Conservation (phyloP, 2,329 filamentous ascomycete species). For the Drechslerella dactyloides region DNA sequence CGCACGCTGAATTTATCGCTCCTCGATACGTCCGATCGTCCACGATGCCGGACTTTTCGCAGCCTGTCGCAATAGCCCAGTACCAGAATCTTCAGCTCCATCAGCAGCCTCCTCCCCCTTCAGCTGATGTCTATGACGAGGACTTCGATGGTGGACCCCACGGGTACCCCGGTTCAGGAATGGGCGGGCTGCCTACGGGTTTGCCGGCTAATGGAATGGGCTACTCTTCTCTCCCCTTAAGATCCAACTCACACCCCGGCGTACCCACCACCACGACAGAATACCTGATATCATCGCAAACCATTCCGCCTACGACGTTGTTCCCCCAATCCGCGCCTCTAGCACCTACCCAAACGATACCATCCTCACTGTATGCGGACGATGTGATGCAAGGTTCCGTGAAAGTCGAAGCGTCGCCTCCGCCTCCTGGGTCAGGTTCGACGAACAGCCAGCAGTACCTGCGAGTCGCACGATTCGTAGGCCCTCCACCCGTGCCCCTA, state of each 20-base stretch:
- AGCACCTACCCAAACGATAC: slow-evolving; percentile 41
- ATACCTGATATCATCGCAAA: slow-evolving; percentile 49
- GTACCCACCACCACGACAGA: slow-evolving; percentile 41
- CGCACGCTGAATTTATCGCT: slow-evolving; percentile 24
- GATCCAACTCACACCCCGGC: slow-evolving; percentile 49
- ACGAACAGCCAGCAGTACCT: slow-evolving; percentile 51
- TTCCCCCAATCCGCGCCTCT: slow-evolving; percentile 43
- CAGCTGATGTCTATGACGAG: slow-evolving; percentile 47
- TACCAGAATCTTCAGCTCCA: slow-evolving; percentile 50
- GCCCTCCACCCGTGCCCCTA: slow-evolving; percentile 56
- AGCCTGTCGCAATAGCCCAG: slow-evolving; percentile 49
- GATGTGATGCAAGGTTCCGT: slow-evolving; percentile 48
- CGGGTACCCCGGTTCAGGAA: slow-evolving; percentile 48
- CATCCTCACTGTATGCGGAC: slow-evolving; percentile 44
- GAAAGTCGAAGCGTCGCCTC: slow-evolving; percentile 46
- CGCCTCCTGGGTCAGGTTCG: slow-evolving; percentile 27
- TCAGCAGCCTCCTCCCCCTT: slow-evolving; percentile 47
- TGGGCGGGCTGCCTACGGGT: slow-evolving; percentile 47
- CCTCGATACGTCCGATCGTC: slow-evolving; percentile 27
- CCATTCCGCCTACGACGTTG: slow-evolving; percentile 37
- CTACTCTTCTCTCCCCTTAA: slow-evolving; percentile 49
- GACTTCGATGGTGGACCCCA: slow-evolving; percentile 45
- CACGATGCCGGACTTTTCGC: slow-evolving; percentile 46
- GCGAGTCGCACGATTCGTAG: slow-evolving; percentile 54
- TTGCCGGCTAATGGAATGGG: slow-evolving; percentile 48